These are phyloP conservation scores for Ascochyta pisi DNA, from an alignment of 2,329 filamentous ascomycete genomes.

Conservation along the genomic window DNA sequence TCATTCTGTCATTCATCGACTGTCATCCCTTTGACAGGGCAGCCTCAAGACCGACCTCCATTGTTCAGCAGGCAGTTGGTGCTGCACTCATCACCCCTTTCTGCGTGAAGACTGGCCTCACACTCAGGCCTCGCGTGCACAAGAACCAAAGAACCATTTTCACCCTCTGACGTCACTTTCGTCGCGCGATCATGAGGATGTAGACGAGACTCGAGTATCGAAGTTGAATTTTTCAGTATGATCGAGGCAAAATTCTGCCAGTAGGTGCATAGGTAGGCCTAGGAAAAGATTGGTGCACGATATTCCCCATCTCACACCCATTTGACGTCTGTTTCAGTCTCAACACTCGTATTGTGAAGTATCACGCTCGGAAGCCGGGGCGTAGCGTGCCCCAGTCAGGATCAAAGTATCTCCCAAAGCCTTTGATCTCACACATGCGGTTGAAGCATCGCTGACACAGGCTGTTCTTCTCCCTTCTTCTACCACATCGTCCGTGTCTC, in stretches of 20 bases:
- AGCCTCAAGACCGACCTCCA: conserved; percentile 1
- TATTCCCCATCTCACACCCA: not conserved
- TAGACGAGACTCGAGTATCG: not conserved
- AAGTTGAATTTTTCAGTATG: not conserved
- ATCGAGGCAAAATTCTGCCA: no score
- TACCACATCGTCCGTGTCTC: conserved; percentile 29
- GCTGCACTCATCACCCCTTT: not conserved
- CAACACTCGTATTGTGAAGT: not conserved
- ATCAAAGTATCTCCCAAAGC: conserved; percentile 34
- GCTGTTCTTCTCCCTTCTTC: conserved; percentile 24
- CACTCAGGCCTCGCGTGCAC: not conserved
- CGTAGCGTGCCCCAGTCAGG: conserved; percentile 29
- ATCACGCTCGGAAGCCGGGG: conserved; percentile 14
- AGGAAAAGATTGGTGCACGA: not conserved
- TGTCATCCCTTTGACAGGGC: conserved; percentile 7
- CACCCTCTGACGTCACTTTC: conserved; percentile 11
- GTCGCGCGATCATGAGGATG: conserved; percentile 1
- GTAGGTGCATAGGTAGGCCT: not conserved
- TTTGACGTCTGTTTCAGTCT: not conserved
- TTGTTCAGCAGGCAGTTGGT: not conserved
- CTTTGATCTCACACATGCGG: conserved; percentile 33
- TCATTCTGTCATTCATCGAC: conserved; percentile 11
- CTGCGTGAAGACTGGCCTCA: not conserved
- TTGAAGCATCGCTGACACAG: conserved; percentile 34
- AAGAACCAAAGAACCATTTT: not conserved